Base-by-base conservation (phyloP, 2,329 filamentous ascomycete genomes). In the Penicillium sp. region DNA sequence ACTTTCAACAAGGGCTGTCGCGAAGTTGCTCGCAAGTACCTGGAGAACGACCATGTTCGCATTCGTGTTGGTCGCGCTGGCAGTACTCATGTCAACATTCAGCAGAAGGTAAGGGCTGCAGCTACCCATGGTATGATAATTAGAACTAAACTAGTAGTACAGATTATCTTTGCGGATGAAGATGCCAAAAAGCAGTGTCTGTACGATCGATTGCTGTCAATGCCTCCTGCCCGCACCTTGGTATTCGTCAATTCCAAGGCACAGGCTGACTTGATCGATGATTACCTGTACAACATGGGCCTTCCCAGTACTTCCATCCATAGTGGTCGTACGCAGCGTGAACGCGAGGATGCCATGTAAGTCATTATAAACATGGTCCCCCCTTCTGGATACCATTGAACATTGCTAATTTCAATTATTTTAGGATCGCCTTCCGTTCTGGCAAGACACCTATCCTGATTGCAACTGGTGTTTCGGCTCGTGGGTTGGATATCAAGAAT, bases 271-370 rank as follows among this genome's bases (percentile, higher is more conserved):
- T 84, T 89, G 54, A 73, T 97, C 0, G 94, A 99, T 62, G 93
- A 97, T 64, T 95, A 84, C 61, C 71, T 97, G 0, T 97, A 84
- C 78, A 93, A 96, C 69, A 78, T 83, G 58, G 82, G 83, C 0
- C 74, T 97, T 1, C 94, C 94, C 0, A 88, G 86, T 51, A 95
- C 91, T 0, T 96, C 92, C 0, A 95, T 97, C 63, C 94, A 97
- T 64, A 79, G 85, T 1, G 90, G 91, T 57, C 89, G 93, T 23
- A 95, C 89, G 40, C 94, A 97, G 74, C 82, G 83, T 60, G 93
- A 97, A 79, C 89, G 94, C 62, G 93, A 97, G 71, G 91, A 96
- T 68, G 88, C 93, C 1, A 82, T 97, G 85, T 84, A 74, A 77
- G 81, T 77, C n/a, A 28, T 9, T 14, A 40, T 28, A 11, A 14